Conservation (phyloP, 2,329 filamentous ascomycete species). For the Cyclaneusma minus region DNA sequence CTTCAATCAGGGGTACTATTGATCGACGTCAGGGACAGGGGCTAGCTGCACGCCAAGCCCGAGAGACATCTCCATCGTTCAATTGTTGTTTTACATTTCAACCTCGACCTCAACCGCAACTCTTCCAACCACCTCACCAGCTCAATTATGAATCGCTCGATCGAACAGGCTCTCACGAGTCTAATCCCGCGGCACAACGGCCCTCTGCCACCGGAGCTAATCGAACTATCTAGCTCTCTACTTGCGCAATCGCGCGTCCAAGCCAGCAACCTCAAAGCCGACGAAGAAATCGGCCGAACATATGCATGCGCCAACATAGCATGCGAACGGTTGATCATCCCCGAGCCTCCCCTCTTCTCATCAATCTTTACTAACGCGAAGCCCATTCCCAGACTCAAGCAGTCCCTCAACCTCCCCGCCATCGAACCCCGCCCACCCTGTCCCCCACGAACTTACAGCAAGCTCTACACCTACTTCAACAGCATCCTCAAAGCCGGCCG, state of each 20-base stretch:
- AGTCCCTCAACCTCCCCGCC: slow-evolving; percentile 58
- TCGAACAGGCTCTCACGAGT: slow-evolving; percentile 58
- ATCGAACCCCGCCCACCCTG: slow-evolving; percentile 65
- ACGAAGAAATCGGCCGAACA: slow-evolving; percentile 74
- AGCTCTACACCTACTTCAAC: slow-evolving; percentile 68
- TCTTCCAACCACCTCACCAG: too few relatives aligned
- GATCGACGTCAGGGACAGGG: too few relatives aligned
- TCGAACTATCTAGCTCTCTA: slow-evolving; percentile 56
- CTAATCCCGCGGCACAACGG: slow-evolving; percentile 59
- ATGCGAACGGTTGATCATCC: slow-evolving; percentile 52
- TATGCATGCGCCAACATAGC: slow-evolving; percentile 83
- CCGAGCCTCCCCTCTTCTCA: slow-evolving; percentile 2
- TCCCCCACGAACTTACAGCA: slow-evolving; percentile 67
- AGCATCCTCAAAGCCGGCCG: slow-evolving; percentile 41
- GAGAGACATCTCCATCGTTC: too few relatives aligned
- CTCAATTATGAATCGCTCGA: slow-evolving; percentile 68
- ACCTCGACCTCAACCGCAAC: too few relatives aligned
- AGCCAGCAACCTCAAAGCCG: slow-evolving; percentile 62
- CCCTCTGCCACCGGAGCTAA: slow-evolving; percentile 50
- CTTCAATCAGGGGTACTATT: too few relatives aligned
- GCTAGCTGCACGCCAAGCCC: too few relatives aligned
- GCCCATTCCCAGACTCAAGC: slow-evolving; percentile 64
- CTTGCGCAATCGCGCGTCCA: slow-evolving; percentile 68
- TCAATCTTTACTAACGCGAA: slow-evolving; percentile 9
- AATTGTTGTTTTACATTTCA: too few relatives aligned